Conservation (phyloP, 352 stramenopile species). For the Phytophthora tubulina region DNA sequence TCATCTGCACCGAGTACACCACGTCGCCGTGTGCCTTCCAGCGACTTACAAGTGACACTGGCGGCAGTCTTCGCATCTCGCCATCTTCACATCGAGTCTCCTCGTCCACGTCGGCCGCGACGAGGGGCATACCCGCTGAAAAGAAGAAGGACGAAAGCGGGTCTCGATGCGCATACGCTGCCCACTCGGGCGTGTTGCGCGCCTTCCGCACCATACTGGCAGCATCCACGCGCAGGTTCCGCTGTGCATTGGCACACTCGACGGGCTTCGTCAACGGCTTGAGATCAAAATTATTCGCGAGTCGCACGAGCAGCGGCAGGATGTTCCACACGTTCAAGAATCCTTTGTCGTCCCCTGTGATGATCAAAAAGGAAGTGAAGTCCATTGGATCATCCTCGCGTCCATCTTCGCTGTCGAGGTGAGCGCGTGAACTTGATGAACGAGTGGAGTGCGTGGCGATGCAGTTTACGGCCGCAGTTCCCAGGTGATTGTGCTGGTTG, state of each 20-base stretch:
- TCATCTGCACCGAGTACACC: constrained; percentile 82
- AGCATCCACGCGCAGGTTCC: constrained; percentile 80
- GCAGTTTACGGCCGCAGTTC: constrained; percentile 61
- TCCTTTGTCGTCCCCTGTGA: constrained; percentile 85
- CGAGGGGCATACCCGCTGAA: constrained; percentile 56
- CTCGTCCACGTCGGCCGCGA: constrained; percentile 31
- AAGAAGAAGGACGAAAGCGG: constrained; percentile 72
- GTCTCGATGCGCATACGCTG: constrained; percentile 61
- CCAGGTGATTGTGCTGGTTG: constrained; percentile 54
- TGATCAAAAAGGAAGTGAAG: constrained; percentile 60
- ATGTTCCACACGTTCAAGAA: constrained; percentile 81
- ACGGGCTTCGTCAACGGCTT: constrained; percentile 55
- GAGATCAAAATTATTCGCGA: constrained; percentile 69
- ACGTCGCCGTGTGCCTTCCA: constrained; percentile 83
- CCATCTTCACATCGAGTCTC: constrained; percentile 30
- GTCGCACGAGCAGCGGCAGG: constrained; percentile 58
- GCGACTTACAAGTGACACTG: constrained; percentile 54
- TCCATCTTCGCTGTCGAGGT: constrained; percentile 26
- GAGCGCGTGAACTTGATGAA: constrained; percentile 5
- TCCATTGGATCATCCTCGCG: constrained; percentile 32
- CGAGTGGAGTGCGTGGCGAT: constrained; percentile 46
- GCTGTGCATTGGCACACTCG: constrained; percentile 77
- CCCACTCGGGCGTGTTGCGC: constrained; percentile 70
- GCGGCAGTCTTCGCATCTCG: constrained; percentile 25
- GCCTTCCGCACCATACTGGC: constrained; percentile 76